phyloP scores from a whole-genome alignment of 2,329 filamentous ascomycete species.

The Penicillium fuscoglaucum region DNA sequence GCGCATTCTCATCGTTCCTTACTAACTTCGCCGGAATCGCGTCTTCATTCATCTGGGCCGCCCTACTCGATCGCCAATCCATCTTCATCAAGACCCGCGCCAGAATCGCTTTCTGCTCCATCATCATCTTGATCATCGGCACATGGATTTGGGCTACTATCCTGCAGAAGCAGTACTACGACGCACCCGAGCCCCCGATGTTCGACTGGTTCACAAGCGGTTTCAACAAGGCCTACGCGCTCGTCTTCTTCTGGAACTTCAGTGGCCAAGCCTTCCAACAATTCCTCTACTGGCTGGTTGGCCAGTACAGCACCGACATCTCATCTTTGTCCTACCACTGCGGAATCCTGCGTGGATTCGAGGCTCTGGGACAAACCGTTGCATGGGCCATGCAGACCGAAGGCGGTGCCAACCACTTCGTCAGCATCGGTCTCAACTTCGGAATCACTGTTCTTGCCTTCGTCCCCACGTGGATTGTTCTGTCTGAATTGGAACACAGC shows the following conservation, averaged over 20 bases:
- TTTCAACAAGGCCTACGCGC: conserved; percentile 25
- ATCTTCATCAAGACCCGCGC: conserved; percentile 29
- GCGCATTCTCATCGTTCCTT: conserved; percentile 29
- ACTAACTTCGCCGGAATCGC: conserved; percentile 27
- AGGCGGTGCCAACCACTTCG: conserved; percentile 25
- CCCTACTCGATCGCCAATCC: conserved; percentile 24
- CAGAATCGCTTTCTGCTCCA: conserved; percentile 20
- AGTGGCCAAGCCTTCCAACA: conserved; percentile 28
- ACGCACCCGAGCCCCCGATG: conserved; percentile 17
- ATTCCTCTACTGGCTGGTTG: conserved; percentile 30
- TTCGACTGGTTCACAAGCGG: conserved; percentile 28
- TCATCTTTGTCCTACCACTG: conserved; percentile 28
- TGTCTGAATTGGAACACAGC: conserved; percentile 26
- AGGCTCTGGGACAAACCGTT: conserved; percentile 27
- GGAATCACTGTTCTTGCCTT: conserved; percentile 26
- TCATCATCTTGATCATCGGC: conserved; percentile 19
- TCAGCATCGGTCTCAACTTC: conserved; percentile 29
- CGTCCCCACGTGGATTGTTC: conserved; percentile 26
- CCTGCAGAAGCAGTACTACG: conserved; percentile 26
- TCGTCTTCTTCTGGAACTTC: conserved; percentile 28
- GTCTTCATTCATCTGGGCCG: conserved; percentile 21
- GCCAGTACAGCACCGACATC: conserved; percentile 28
- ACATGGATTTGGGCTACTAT: conserved; percentile 29
- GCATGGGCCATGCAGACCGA: conserved; percentile 30
- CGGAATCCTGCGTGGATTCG: conserved; percentile 27